Conservation (phyloP, 2,329 filamentous ascomycete genomes). For the Monilinia fructigena region DNA sequence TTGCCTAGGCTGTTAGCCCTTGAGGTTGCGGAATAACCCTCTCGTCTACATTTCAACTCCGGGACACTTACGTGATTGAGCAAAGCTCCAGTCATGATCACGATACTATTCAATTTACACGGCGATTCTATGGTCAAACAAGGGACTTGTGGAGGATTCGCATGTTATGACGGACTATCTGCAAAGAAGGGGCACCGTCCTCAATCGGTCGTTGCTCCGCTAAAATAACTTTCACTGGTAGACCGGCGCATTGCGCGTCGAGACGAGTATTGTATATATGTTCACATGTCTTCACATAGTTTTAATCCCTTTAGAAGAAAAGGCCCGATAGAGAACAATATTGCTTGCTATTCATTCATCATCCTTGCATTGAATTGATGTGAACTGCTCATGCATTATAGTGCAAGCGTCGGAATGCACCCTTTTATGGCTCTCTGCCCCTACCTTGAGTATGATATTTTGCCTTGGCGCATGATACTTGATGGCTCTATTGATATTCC, state of each 20-base stretch:
- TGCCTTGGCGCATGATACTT: neutral
- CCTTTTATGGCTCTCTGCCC: neutral
- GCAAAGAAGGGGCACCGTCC: neutral
- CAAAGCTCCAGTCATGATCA: neutral
- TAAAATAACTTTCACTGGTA: neutral
- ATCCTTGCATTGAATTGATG: neutral
- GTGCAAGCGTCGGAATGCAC: neutral
- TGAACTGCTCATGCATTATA: neutral
- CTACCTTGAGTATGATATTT: neutral
- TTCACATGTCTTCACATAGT: neutral
- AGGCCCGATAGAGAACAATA: slow-evolving; percentile 1
- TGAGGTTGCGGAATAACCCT: slow-evolving; percentile 74
- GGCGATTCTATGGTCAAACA: neutral
- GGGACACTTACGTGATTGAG: slow-evolving; percentile 4
- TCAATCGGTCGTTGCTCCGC: neutral
- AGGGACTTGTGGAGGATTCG: neutral
- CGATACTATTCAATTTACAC: neutral
- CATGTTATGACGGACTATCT: slow-evolving; percentile 4
- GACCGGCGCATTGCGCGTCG: neutral
- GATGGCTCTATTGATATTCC: neutral
- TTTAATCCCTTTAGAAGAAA: neutral
- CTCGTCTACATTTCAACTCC: slow-evolving; percentile 36
- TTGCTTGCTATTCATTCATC: neutral
- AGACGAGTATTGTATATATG: neutral
- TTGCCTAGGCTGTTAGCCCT: slow-evolving; percentile 84